Base-by-base conservation (phyloP, 2,329 filamentous ascomycete genomes). In the Cladosporium sp. region DNA sequence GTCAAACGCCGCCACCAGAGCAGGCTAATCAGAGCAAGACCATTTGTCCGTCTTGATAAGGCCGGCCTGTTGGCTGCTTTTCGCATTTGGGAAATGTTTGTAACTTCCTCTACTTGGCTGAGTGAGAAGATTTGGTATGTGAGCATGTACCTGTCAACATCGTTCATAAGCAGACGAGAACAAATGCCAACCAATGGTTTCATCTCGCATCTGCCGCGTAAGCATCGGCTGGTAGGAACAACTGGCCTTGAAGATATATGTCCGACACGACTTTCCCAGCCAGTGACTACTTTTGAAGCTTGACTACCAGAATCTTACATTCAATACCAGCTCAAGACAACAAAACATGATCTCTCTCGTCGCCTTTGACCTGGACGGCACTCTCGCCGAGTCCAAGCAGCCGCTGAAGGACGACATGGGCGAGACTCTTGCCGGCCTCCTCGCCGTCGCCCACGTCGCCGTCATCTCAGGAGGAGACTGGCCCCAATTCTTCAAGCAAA, bases 401-500 rank as follows among this genome's bases (percentile, higher is more conserved):
- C 69, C 76, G 1, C 67, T 78, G 18, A 69, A 76, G 53, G 72
- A 76, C 52, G 62, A 66, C 21, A 78, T 78, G 76, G 72, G 71
- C 28, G 70, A 74, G 57, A 74, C 76, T 16, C 67, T 78, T 2
- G 71, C 76, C 55, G 67, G 72, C 63, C 73, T 80, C 8, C 76
- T 80, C n/a, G 33, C 67, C 49, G 78, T 80, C 55, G 74, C 78
- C 57, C 70, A 80, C 68, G 78, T 80, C 28, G 75, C 77, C 46
- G 73, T 80, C 59, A 80, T 80, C 70, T 80, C 77, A 0, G 78
- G 78, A 57, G 79, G 78, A 33, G 78, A 80, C 71, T 80, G 78
- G 78, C 75, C 76, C 7, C 78, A 80, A 67, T 79, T 80, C 71
- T 67, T 79, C 62, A 79, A 78, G 71, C 78, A 80, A 67, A 72